Base-by-base conservation (phyloP, 2,329 filamentous ascomycete genomes). In the Fusarium piperis region DNA sequence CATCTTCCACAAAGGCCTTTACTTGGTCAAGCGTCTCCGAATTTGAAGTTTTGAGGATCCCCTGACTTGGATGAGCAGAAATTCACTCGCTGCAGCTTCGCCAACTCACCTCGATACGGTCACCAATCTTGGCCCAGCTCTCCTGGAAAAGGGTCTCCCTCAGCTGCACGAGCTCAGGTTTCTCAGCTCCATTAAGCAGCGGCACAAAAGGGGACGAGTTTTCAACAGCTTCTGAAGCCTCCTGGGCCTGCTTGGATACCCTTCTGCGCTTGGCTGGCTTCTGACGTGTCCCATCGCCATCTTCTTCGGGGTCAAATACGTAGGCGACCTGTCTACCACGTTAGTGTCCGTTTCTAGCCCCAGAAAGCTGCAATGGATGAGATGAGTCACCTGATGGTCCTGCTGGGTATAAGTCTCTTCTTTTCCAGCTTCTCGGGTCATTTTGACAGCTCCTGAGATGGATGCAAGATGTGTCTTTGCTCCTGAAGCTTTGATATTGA, bases 71-170 rank as follows among this genome's bases (percentile, higher is more conserved):
- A 36, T 68, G 3, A 72, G 65, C 9, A 48, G 2, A 76, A 71
- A 41, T 84, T 81, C 9, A 15, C 9, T n/a, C 26, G 6, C 18
- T 6, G 23, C 15, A 33, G 15, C 20, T 44, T 26, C 10, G 6
- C 16, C 36, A 23, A 48, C 62, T 41, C 44, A 82, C 81, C 78
- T 91, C 86, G 57, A 95, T 91, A 28, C 88, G 87, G 51, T 81
- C 79, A 67, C 94, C 88, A 72, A 93, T 88, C 39, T 85, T 81
- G 3, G 83, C 80, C 94, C 94, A 96, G 56, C 89, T 83, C 59
- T 85, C 80, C 57, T 89, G 82, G 79, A 91, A 95, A 4, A 89
- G 83, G 51, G 84, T 80, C 77, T 90, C 85, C 23, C 93, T 86
- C 58, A 90, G 80, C 9, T 78, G 78, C 23, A 87, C 84, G 60